A percentile compares a stretch with the other conserved stretches of the same genome.
Conservation (phyloP, 108 stramenopile genomes). For the Nitzschia sp. region DNA sequence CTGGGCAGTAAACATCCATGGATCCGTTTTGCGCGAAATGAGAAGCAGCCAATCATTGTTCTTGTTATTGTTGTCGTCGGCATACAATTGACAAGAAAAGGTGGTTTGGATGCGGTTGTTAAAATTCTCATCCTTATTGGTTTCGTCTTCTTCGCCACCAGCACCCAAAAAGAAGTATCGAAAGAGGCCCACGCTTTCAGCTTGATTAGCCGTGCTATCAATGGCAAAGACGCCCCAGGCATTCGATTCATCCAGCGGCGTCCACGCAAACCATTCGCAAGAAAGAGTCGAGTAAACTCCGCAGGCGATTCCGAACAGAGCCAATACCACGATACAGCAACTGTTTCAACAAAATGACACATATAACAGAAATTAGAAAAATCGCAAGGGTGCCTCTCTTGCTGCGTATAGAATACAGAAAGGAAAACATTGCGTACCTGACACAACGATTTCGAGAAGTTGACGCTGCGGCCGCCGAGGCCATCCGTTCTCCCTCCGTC, state of each 20-base stretch:
- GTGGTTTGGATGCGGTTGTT: not conserved
- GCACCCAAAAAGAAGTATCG: not conserved
- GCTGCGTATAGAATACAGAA: no score
- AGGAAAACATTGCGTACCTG: not conserved
- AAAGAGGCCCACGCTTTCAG: constrained; percentile 10
- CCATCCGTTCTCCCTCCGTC: not conserved
- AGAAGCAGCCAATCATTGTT: constrained; percentile 1
- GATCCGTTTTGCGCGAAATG: not conserved
- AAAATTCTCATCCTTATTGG: not conserved
- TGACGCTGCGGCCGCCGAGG: not conserved
- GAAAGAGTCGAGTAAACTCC: not conserved
- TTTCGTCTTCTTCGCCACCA: not conserved
- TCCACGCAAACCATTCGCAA: constrained; percentile 14
- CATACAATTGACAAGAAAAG: not conserved
- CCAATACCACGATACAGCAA: not conserved
- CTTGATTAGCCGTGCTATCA: not conserved
- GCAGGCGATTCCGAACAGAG: not conserved
- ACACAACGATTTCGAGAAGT: not conserved
- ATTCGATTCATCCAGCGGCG: not conserved
- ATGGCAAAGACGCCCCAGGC: not conserved
- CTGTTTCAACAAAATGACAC: no score
- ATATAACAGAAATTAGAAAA: not conserved
- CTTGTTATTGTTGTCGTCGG: not conserved
- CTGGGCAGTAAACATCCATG: constrained; percentile 11
- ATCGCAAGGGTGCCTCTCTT: not conserved